Evolutionary conservation across 345 rosid genomes (phyloP).

Genomic region (Populus ilicifolia): DNA sequence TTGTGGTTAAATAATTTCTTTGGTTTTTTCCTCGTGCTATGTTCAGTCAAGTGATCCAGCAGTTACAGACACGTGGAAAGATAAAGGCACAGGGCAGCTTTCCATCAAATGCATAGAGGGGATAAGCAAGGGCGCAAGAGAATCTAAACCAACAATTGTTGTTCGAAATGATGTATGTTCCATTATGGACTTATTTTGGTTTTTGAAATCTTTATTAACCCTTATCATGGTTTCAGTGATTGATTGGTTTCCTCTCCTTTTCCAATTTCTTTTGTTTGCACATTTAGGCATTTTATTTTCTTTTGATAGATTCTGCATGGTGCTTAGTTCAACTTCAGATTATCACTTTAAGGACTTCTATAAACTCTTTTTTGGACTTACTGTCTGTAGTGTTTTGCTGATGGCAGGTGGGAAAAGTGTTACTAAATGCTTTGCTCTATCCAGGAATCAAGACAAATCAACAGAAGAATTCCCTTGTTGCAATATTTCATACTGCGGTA

Average conservation of each 20-base stretch:
- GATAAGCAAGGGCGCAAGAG: conserved; percentile 72
- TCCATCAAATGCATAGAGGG: conserved; percentile 87
- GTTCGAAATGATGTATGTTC: conserved; percentile 80
- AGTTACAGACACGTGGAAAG: conserved; percentile 92
- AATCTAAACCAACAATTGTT: conserved; percentile 77
- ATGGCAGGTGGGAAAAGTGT: conserved; percentile 74
- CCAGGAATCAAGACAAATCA: conserved; percentile 77
- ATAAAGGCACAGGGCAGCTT: conserved; percentile 90
- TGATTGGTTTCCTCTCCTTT: neutral
- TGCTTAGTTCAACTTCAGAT: neutral
- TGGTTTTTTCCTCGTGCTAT: conserved; percentile 11
- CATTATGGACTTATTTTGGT: neutral
- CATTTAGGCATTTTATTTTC: neutral
- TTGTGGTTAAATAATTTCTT: neutral
- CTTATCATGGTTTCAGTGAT: neutral
- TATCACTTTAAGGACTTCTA: neutral
- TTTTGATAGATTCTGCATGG: neutral
- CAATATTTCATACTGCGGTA: conserved; percentile 89
- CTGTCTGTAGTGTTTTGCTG: conserved; percentile 10
- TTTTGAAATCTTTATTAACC: neutral
- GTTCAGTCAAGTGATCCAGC: conserved; percentile 67
- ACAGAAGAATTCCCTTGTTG: conserved; percentile 80
- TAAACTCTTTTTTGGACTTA: neutral
- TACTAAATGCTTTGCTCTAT: conserved; percentile 83
- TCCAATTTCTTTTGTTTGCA: no score